Base-by-base conservation (phyloP, 805 yeast species). In the Candida glaebosa region DNA sequence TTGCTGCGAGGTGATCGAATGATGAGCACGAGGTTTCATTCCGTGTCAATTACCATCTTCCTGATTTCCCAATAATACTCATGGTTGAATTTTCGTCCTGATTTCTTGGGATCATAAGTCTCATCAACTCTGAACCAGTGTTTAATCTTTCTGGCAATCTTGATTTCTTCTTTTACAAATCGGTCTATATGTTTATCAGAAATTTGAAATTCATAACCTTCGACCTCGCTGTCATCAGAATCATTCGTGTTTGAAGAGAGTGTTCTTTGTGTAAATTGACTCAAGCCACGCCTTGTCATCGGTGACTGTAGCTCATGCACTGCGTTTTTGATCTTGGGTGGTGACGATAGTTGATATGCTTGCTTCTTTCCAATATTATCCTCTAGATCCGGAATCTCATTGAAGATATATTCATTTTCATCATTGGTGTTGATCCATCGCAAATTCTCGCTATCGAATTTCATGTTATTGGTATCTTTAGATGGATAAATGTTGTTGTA, bases 371-470 rank as follows among this genome's bases (percentile, higher is more conserved):
- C 28, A 15, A 24, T 28, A 2, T 32, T 15, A 3, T 45, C 51
- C n/a, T 30, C 45, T 33, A 68, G 57, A 47, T 77, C 82, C 6
- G 76, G 78, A 38, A 78, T 60, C 34, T 71, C 79, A 31, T 64
- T 71, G 47, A 80, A 76, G 3, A 79, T 76, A 24, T 60, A 63
- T 19, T 52, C 62, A 3, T 71, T 74, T 1, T 56, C 56, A 25
- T 57, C 56, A 24, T 59, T 63, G 33, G 72, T 46, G 47, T 74
- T 77, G n/a, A 79, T 68, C 87, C 87, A 82, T 44, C 78, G 56
- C 56, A 79, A 56, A 30, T 73, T 72, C 20, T 72, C 75, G 7
- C 76, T 69, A 53, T 81, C 86, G 54, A 78, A 82, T 19, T 71
- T 64, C 87, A 82, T 82, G 24, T 31, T 19, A 9, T 14, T 3